Evolutionary conservation across 202 grass and related monocot genomes (phyloP).

Genomic region (Setaria italica): DNA sequence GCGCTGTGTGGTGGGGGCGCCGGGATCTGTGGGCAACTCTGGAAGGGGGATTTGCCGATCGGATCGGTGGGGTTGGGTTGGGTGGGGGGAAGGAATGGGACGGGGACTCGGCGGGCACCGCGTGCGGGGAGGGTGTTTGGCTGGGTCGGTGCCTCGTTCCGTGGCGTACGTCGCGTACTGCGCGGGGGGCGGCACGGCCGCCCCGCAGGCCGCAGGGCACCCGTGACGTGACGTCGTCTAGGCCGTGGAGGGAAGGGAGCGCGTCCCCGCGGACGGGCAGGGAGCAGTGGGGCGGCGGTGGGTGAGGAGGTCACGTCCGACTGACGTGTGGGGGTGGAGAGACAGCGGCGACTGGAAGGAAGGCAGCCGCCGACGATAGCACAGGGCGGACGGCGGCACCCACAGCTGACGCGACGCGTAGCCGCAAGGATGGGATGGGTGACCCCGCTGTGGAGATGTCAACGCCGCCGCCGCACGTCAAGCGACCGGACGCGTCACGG

Average conservation of each 20-base stretch:
- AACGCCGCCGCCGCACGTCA: background rate
- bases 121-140: background rate
- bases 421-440: background rate
- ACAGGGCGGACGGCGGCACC: background rate
- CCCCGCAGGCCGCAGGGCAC: background rate
- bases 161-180: slow-evolving; percentile 22
- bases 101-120: too few relatives aligned
- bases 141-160: slow-evolving; percentile 31
- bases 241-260: background rate
- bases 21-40: slow-evolving; percentile 43
- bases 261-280: background rate
- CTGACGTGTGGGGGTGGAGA: slow-evolving; percentile 15
- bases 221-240: background rate
- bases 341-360: background rate
- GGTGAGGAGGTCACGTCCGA: background rate
- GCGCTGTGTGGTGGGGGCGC: slow-evolving; percentile 41
- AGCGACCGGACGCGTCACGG: slow-evolving; percentile 10
- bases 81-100: background rate
- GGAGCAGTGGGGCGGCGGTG: background rate
- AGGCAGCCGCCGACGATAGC: background rate
- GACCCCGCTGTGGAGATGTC: background rate
- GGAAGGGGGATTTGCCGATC: slow-evolving; percentile 42
- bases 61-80: slow-evolving; percentile 54
- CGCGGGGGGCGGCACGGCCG: background rate
- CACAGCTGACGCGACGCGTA: background rate